Evolutionary conservation across 1,139 yeast species (phyloP), one percentile per base, ranked within the genome.

Genomic region (Zygotorulaspora mrakii): DNA sequence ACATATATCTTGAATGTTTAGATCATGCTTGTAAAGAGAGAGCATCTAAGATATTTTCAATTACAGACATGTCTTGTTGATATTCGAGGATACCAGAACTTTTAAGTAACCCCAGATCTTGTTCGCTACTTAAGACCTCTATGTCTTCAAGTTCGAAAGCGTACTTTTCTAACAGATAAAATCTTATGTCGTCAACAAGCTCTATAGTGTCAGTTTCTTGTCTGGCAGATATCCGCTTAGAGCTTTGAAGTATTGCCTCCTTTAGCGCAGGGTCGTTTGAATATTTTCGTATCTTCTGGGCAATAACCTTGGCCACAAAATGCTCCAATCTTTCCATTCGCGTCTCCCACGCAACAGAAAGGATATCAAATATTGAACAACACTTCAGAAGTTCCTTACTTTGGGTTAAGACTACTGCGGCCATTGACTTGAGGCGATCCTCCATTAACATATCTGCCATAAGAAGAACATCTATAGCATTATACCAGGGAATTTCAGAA

Each of bases 131-230:
- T n/a, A 50, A 30, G 4, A 46, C 37, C 28, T 48, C 54, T 7
- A 56, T 26, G 36, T 58, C 62, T 7, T 67, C 50, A 45, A 63
- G 48, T 55, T 70, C 54, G 50, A 70, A 42, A 42, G 65, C 40
- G 46, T 61, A 46, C 34, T 62, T 55, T 50, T 68, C 47, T 7
- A 59, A 40, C 4, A 84, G 60, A 49, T 79, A 82, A 59, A 73
- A 84, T 46, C 89, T 67, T 8, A 84, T 79, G 62, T 84, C 94
- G 62, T 84, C 94, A 28, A 84, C 67, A 49, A 84, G 65, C 54
- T 84, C 94, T 57, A 84, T 81, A 1, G 94, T 81, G 62, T 84
- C 94, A 0, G 85, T 80, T 43, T 77, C 84, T 52, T 84, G 80
- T 57, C 94, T 71, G 12, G 63, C 65, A 16, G 70, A 57, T 42